Percentiles rank a stretch among this genome's conserved stretches.
Evolutionary conservation across 768 basidiomycete species (phyloP).

Genomic region (Trametes elegans): DNA sequence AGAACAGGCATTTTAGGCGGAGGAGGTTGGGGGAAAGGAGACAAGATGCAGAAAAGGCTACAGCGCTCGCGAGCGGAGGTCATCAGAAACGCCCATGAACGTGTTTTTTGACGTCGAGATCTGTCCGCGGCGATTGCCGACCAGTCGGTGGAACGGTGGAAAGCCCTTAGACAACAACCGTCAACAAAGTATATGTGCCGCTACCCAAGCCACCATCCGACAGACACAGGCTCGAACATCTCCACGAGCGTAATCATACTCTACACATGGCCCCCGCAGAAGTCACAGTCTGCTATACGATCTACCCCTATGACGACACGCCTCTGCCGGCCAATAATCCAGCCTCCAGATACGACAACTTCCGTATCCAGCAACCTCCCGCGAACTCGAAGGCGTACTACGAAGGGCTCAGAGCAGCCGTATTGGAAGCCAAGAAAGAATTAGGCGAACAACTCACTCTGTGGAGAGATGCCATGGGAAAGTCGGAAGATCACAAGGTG

Average conservation of each 20-base stretch:
- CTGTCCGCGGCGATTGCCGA: conserved; percentile 24
- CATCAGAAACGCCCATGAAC: neutral
- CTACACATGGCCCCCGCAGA: too few species aligned
- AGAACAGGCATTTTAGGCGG: conserved; percentile 47
- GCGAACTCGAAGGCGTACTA: conserved; percentile 48
- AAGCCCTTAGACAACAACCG: conserved; percentile 6
- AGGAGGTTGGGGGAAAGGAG: conserved; percentile 9
- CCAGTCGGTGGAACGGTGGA: too few species aligned
- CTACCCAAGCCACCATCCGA: neutral
- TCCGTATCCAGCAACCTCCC: too few species aligned
- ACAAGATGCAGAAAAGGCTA: conserved; percentile 1
- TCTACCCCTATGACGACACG: too few species aligned
- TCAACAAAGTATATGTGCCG: conserved; percentile 2
- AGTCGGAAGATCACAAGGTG: conserved; percentile 61
- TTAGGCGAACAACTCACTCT: conserved; percentile 68
- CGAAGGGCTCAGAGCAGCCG: conserved; percentile 42
- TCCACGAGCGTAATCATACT: too few species aligned
- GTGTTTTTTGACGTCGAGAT: conserved; percentile 15
- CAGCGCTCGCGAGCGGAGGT: neutral
- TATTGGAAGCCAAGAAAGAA: conserved; percentile 50
- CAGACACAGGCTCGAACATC: too few species aligned
- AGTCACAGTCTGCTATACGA: too few species aligned
- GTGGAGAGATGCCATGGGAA: conserved; percentile 76
- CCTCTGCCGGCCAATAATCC: conserved; percentile 23
- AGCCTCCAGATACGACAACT: conserved; percentile 25